phyloP scores from a whole-genome alignment of 1,284 basidiomycete genomes.

The Ustilago crameri region DNA sequence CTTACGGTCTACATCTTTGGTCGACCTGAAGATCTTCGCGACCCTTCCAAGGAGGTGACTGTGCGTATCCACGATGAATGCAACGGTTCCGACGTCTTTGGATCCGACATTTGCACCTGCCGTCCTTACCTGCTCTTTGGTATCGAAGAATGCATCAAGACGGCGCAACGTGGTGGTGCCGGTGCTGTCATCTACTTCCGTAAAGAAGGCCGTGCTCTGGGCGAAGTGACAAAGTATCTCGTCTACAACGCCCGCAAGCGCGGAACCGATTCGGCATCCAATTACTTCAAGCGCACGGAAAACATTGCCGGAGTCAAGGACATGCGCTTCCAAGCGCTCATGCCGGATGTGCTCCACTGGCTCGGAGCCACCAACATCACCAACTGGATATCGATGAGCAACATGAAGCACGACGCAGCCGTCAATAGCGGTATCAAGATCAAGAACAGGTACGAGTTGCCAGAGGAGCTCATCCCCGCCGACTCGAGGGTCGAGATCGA shows the following conservation, averaged over 20 bases:
- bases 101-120: slow-evolving; percentile 90
- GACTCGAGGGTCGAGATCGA: slow-evolving; percentile 59
- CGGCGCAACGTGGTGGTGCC: slow-evolving; percentile 86
- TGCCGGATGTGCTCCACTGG: slow-evolving; percentile 85
- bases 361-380: slow-evolving; percentile 58
- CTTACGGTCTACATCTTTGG: slow-evolving; percentile 91
- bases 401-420: slow-evolving; percentile 90
- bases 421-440: slow-evolving; percentile 86
- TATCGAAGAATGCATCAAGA: slow-evolving; percentile 89
- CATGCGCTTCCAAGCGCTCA: slow-evolving; percentile 74
- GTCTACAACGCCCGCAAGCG: slow-evolving; percentile 96
- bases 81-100: slow-evolving; percentile 87
- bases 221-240: slow-evolving; percentile 74
- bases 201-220: slow-evolving; percentile 90
- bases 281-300: slow-evolving; percentile 94
- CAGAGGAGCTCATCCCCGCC: slow-evolving; percentile 56
- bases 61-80: slow-evolving; percentile 93
- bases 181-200: slow-evolving; percentile 94
- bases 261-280: slow-evolving; percentile 87
- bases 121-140: slow-evolving; percentile 89
- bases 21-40: slow-evolving; percentile 62
- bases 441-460: slow-evolving; percentile 69
- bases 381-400: slow-evolving; percentile 80
- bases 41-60: slow-evolving; percentile 77
- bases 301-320: slow-evolving; percentile 86